Evolutionary conservation across 495 filamentous ascomycete species (phyloP).

Genomic region (Geoglossum glabrum): DNA sequence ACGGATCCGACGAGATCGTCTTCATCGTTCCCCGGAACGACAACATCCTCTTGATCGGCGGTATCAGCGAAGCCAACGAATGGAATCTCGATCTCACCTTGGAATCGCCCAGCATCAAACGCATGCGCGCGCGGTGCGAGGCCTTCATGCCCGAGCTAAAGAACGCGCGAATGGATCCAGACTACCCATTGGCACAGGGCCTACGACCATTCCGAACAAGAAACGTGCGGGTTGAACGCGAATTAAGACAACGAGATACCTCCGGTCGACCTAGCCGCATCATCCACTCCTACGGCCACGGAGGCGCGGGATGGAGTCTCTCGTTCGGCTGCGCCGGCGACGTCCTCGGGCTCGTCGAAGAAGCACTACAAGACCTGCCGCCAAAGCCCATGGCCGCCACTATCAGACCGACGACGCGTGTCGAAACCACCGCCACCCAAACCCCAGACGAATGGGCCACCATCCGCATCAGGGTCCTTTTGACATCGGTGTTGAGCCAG

Average conservation of each 20-base stretch:
- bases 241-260: slow-evolving; percentile 13
- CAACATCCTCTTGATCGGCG: slow-evolving; percentile 27
- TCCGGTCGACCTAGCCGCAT: slow-evolving; percentile 17
- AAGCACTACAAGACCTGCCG: slow-evolving; percentile 13
- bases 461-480: not conserved
- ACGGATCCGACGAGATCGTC: slow-evolving; percentile 22
- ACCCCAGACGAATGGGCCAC: not conserved
- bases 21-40: slow-evolving; percentile 33
- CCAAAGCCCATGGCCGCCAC: slow-evolving; percentile 3
- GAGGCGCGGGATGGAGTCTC: slow-evolving; percentile 27
- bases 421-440: not conserved
- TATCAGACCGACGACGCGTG: not conserved
- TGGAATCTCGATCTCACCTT: slow-evolving; percentile 24
- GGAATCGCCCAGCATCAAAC: slow-evolving; percentile 20
- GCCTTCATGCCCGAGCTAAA: slow-evolving; percentile 23
- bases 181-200: slow-evolving; percentile 27
- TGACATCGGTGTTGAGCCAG: no score
- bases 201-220: slow-evolving; percentile 21
- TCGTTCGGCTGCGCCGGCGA: slow-evolving; percentile 25
- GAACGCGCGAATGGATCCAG: slow-evolving; percentile 22
- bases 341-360: slow-evolving; percentile 18
- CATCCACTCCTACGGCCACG: slow-evolving; percentile 30
- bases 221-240: slow-evolving; percentile 27
- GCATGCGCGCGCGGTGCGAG: slow-evolving; percentile 27
- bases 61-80: slow-evolving; percentile 21